phyloP scores from a whole-genome alignment of 345 rosid species.

The Euphorbia lathyris region DNA sequence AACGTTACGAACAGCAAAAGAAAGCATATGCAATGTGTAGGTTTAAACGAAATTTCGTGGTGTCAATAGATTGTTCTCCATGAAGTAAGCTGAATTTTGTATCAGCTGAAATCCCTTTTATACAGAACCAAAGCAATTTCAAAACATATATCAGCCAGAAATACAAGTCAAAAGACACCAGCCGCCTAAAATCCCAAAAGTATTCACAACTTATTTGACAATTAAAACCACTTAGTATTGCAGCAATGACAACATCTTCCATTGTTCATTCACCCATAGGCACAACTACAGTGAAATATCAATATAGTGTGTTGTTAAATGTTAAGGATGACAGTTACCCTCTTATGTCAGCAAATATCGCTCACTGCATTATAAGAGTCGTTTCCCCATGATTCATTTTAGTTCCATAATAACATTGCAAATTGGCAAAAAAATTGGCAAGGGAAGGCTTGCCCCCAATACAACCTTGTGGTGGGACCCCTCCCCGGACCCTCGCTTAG shows the following conservation, averaged over 20 bases:
- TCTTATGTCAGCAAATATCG: neutral
- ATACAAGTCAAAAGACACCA: neutral
- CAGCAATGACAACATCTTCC: neutral
- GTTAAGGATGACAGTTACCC: neutral
- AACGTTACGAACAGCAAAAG: no score
- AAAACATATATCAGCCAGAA: neutral
- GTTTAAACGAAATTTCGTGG: no score
- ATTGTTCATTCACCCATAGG: neutral
- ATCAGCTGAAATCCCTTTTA: neutral
- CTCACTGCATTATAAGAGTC: neutral
- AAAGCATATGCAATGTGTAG: no score
- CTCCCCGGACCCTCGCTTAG: no score
- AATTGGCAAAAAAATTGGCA: no score
- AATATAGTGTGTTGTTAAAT: neutral
- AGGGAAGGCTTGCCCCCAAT: no score
- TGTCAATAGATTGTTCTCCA: no score
- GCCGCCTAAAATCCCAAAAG: neutral
- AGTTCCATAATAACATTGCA: neutral
- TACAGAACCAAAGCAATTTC: neutral
- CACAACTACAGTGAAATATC: neutral
- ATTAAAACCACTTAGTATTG: no score
- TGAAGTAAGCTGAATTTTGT: no score
- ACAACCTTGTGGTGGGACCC: no score
- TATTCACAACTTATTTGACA: no score
- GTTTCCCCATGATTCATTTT: neutral